Evolutionary conservation across 192 early-diverging fungal genomes (phyloP).

Genomic region (Diversispora epigaea): DNA sequence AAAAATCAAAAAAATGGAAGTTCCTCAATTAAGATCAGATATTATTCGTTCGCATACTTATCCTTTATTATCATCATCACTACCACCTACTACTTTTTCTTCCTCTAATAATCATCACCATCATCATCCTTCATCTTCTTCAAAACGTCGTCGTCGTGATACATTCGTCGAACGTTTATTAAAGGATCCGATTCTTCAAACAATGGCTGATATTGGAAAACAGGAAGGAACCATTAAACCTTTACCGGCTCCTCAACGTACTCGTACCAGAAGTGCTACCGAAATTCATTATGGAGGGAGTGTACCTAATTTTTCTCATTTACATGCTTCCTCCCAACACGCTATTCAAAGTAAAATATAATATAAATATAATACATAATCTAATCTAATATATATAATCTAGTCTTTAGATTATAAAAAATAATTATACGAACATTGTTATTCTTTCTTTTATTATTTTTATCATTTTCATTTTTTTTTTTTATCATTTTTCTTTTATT

Average conservation of each 20-base stretch:
- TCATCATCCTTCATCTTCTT: no score
- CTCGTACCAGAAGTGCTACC: neutral
- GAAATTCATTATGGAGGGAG: conserved; percentile 2
- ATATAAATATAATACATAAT: neutral
- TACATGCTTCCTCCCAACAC: neutral
- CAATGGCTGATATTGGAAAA: conserved; percentile 32
- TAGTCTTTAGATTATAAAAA: no score
- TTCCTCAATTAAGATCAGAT: neutral
- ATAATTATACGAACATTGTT: no score
- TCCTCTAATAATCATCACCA: no score
- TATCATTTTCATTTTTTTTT: no score
- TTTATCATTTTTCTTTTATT: no score
- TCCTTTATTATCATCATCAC: neutral
- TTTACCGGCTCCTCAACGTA: conserved; percentile 14
- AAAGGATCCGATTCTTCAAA: conserved; percentile 29
- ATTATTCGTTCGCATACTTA: neutral
- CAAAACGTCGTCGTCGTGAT: conserved; percentile 1
- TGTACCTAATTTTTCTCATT: neutral
- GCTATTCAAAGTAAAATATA: conserved; percentile 20
- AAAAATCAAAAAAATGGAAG: neutral
- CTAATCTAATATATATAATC: no score
- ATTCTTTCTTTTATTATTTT: no score
- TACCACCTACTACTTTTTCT: no score
- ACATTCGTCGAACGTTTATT: conserved; percentile 23
- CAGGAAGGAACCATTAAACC: conserved; percentile 17